Percentiles rank a stretch among this genome's conserved stretches.
Conservation (phyloP, 371 early-diverging fungal species). For the Syncephalastrum contaminatum region DNA sequence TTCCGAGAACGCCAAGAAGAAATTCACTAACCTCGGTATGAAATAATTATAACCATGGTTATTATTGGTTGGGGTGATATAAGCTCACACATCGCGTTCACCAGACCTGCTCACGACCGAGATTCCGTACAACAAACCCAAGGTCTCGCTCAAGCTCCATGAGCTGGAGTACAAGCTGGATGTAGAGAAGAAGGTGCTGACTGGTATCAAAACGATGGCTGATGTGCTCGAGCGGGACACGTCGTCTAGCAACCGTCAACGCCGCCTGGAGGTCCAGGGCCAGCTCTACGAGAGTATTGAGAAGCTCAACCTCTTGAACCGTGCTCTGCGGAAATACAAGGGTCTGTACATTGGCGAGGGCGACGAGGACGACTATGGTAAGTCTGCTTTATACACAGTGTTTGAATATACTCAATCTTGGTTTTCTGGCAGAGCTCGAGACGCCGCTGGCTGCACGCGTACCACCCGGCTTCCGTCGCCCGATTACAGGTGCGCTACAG, state of each 20-base stretch:
- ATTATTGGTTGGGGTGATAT: background rate
- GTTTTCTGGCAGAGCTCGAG: constrained; percentile 33
- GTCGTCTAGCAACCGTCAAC: constrained; percentile 50
- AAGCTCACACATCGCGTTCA: too few species aligned
- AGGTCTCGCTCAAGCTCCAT: constrained; percentile 83
- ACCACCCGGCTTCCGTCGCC: constrained; percentile 71
- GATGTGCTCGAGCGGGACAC: constrained; percentile 46
- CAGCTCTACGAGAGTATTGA: constrained; percentile 78
- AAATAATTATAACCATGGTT: background rate
- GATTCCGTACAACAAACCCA: constrained; percentile 77
- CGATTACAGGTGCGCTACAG: constrained; percentile 73
- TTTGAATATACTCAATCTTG: too few species aligned
- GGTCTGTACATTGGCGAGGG: constrained; percentile 75
- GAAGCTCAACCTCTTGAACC: constrained; percentile 77
- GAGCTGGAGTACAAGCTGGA: constrained; percentile 88
- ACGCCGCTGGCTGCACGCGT: constrained; percentile 48
- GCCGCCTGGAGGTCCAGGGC: constrained; percentile 61
- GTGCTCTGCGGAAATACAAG: constrained; percentile 83
- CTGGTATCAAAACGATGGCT: constrained; percentile 68
- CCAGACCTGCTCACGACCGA: constrained; percentile 73
- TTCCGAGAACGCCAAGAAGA: constrained; percentile 22
- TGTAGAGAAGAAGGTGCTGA: constrained; percentile 86
- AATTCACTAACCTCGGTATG: constrained; percentile 44
- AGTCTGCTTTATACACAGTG: background rate
- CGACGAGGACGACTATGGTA: constrained; percentile 55